These are phyloP conservation scores for Wallacemonas collosoma DNA, from an alignment of 208 protist species.

Conservation along the genomic window DNA sequence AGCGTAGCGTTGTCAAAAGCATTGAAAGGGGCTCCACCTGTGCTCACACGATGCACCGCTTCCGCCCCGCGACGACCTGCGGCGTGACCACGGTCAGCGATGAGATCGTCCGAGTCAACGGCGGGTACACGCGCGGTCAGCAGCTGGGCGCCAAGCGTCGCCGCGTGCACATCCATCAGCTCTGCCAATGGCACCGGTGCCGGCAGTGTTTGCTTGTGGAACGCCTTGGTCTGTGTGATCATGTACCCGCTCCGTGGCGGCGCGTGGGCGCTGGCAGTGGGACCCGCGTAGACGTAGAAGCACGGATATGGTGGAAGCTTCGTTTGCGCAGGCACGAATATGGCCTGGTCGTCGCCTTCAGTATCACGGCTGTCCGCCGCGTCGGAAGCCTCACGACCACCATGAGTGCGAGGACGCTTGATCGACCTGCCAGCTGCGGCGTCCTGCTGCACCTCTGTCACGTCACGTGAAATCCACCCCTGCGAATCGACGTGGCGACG, in stretches of 20 bases:
- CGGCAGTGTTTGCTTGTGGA: slow-evolving; percentile 38
- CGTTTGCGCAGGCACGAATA: not conserved
- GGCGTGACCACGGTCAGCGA: slow-evolving; percentile 32
- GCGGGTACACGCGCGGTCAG: slow-evolving; percentile 38
- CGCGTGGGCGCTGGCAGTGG: not conserved
- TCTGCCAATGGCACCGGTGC: slow-evolving; percentile 37
- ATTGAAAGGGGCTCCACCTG: slow-evolving; percentile 41
- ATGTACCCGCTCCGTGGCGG: not conserved
- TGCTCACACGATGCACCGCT: not conserved
- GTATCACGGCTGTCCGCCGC: too few relatives aligned
- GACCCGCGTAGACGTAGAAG: slow-evolving; percentile 23
- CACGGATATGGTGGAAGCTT: slow-evolving; percentile 49
- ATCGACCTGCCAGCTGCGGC: not conserved
- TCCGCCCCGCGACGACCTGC: not conserved
- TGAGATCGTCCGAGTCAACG: slow-evolving; percentile 54
- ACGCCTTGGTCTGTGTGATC: slow-evolving; percentile 4
- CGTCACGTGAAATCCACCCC: slow-evolving; percentile 46
- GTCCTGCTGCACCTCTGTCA: not conserved
- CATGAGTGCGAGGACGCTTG: too few relatives aligned
- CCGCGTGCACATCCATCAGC: slow-evolving; percentile 28
- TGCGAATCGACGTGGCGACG: slow-evolving; percentile 22
- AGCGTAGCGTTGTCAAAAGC: slow-evolving; percentile 55
- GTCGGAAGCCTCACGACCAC: too few relatives aligned
- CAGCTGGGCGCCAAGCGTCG: slow-evolving; percentile 24
- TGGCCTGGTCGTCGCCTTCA: too few relatives aligned